These are phyloP conservation scores for Mollisia scopiformis DNA, from an alignment of 2,329 filamentous ascomycete genomes.

Conservation along the genomic window DNA sequence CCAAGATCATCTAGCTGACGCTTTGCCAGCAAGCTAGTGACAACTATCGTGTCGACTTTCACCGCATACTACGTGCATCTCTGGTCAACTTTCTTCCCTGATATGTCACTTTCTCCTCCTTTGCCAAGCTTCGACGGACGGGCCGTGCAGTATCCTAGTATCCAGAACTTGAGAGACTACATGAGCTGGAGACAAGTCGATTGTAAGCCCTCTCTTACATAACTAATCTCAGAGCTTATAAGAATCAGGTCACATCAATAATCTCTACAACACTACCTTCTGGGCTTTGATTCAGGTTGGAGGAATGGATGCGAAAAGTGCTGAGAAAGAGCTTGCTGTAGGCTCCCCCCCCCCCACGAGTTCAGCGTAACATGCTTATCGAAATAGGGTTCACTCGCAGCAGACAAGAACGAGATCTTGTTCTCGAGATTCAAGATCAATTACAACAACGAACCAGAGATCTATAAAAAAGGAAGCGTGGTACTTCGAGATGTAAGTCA, in stretches of 20 bases:
- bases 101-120: constrained; percentile 69
- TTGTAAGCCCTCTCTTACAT: constrained; percentile 58
- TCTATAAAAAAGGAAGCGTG: constrained; percentile 92
- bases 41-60: constrained; percentile 90
- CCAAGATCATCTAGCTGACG: constrained; percentile 14
- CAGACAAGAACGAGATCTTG: constrained; percentile 95
- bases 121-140: constrained; percentile 92
- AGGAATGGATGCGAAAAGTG: constrained; percentile 74
- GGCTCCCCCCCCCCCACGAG: constrained; percentile 23
- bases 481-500: constrained; percentile 69
- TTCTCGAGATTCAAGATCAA: constrained; percentile 90
- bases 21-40: constrained; percentile 76
- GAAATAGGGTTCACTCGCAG: constrained; percentile 73
- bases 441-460: constrained; percentile 94
- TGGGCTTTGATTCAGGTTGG: constrained; percentile 85
- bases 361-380: background rate
- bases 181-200: constrained; percentile 97
- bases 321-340: constrained; percentile 79
- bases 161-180: constrained; percentile 86
- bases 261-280: constrained; percentile 96
- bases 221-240: constrained; percentile 8
- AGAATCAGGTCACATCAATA: constrained; percentile 85
- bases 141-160: constrained; percentile 85
- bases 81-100: constrained; percentile 78
- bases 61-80: constrained; percentile 86